Base-by-base conservation (phyloP, 192 early-diverging fungal genomes). In the Rhizoclosmatium sp. region DNA sequence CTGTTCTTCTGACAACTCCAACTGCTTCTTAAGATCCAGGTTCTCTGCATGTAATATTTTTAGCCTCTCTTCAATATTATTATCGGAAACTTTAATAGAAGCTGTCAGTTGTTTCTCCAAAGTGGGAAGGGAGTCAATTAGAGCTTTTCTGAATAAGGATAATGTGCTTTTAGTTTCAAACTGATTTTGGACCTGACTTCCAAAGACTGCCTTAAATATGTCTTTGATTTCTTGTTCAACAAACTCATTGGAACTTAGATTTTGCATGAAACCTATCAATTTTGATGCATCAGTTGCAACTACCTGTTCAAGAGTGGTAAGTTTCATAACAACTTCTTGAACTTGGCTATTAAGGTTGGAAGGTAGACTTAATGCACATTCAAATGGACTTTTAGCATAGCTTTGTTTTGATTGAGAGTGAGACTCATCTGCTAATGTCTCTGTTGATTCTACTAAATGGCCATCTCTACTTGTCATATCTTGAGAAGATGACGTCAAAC, bases 151-250 rank as follows among this genome's bases (percentile, higher is more conserved):
- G 51, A 39, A 46, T 47, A 16, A 7, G 4, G 47, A 9, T 7
- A 71, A 39, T 39, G 12, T 21, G 14, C 14, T 49, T 56, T 71
- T 71, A 5, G 69, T 56, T 56, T 49, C 69, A 49, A 49, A 12
- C 21, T 45, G 48, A 12, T 49, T 49, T 47, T 75, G 58, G n/a
- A 23, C 40, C 45, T 75, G 72, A 39, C 31, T 44, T 7, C 42
- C 42, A 14, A 75, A 59, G 21, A 75, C 72, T 61, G 44, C 58
- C 16, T 45, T 59, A 45, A 75, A 61, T 16, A 62, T 62, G 9
- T 59, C 59, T 62, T 75, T 75, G 42, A 75, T 45, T 2, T 62
- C 59, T 14, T 40, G 59, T 62, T 75, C 72, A 39, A 75, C 72
- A 42, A 42, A 14, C 3, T 59, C 7, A 41, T 75, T 40, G 10